Evolutionary conservation across 192 early-diverging fungal genomes (phyloP), one percentile per base, ranked within the genome.

Genomic region (Coemansia sp.): DNA sequence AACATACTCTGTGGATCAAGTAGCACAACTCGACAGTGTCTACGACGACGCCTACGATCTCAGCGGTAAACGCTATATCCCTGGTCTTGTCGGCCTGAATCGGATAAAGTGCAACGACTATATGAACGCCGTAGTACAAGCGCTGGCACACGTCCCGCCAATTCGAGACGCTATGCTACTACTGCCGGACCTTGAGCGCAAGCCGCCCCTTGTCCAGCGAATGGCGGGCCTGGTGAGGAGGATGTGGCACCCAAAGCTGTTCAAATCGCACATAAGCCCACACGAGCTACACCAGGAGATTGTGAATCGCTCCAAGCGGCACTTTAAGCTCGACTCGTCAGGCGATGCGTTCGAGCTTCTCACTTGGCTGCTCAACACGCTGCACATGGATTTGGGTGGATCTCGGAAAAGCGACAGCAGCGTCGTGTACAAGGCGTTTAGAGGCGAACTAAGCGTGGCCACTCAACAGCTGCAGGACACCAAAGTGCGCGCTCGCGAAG

Each of bases 271-370:
- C 84, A 92, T 97, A 42, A 93, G 91, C 73, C 97, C 96, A 6
- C 97, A 99, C 74, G 97, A 99, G 70, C 75, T 98, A 2, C 75
- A 96, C 3, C 97, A 99, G 87, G 97, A 97, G 85, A 89, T 96
- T 16, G 87, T 89, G 4, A 93, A 88, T 66, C 89, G 92, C 2
- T 95, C 93, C 73, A 85, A 88, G 17, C 88, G 91, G 49, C 76
- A 86, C 49, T 99, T 97, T 75, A 86, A 87, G 39, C 74, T 97
- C 21, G 91, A 90, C 4, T 82, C 87, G 47, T 92, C 95, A 68
- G 85, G 88, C 19, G 96, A 99, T 76, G 89, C 93, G 2, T 87
- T 95, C 49, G 94, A 95, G 9, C 92, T 98, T 64, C 71, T 97
- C 5, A 87, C 89, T 6, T 99, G 97, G 97, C 89, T 98, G 46